Evolutionary conservation across 2,329 filamentous ascomycete genomes (phyloP).

Genomic region (Emergomyces pasteurianus): DNA sequence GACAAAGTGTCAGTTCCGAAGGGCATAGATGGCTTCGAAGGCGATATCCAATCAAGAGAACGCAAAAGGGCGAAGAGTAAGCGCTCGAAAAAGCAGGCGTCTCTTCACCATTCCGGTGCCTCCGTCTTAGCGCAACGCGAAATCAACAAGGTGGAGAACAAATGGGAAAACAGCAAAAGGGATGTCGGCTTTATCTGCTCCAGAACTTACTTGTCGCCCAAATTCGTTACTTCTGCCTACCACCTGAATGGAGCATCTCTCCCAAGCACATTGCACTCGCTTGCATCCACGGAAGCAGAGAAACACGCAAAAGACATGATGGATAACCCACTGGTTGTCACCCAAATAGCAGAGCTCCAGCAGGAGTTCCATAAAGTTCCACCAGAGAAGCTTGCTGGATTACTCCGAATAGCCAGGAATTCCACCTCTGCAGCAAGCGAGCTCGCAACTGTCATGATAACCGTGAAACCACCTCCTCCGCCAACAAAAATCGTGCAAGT

Average conservation of each 20-base stretch:
- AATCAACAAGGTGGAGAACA: constrained; percentile 30
- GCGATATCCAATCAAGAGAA: constrained; percentile 30
- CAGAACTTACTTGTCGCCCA: constrained; percentile 34
- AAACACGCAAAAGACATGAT: constrained; percentile 24
- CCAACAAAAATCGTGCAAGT: constrained; percentile 35
- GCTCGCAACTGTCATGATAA: constrained; percentile 43
- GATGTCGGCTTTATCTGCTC: constrained; percentile 51
- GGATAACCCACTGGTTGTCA: constrained; percentile 32
- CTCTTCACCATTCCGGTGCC: constrained; percentile 4
- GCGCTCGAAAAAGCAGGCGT: constrained; percentile 20
- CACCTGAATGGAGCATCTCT: constrained; percentile 46
- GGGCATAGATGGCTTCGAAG: constrained; percentile 70
- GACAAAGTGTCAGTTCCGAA: constrained; percentile 41
- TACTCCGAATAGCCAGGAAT: constrained; percentile 46
- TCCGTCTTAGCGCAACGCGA: constrained; percentile 17
- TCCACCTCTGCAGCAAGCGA: constrained; percentile 48
- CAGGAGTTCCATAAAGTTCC: constrained; percentile 44
- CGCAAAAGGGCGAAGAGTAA: constrained; percentile 36
- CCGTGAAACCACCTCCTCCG: constrained; percentile 15
- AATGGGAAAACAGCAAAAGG: constrained; percentile 45
- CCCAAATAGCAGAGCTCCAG: constrained; percentile 42
- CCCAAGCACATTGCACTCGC: constrained; percentile 41
- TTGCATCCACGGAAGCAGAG: constrained; percentile 39
- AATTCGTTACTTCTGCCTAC: constrained; percentile 45
- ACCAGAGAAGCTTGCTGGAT: constrained; percentile 36